These are phyloP conservation scores for Fraxinus ornus DNA, from an alignment of 305 asterid genomes.

Conservation along the genomic window DNA sequence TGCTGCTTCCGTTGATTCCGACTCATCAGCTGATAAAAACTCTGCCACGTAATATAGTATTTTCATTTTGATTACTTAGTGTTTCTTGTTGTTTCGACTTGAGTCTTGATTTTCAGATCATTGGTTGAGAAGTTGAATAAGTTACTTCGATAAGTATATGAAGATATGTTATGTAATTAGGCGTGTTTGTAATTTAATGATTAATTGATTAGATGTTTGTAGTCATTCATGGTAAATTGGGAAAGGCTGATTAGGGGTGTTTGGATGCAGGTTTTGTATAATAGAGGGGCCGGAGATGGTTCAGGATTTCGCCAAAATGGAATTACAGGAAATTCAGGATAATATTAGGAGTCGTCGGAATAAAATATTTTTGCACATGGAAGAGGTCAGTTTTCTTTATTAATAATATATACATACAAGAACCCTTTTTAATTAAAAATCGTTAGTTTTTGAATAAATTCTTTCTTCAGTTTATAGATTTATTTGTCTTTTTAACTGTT, in stretches of 20 bases:
- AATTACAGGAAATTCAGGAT: constrained; percentile 80
- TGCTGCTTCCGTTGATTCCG: constrained; percentile 42
- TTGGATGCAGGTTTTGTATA: constrained; percentile 69
- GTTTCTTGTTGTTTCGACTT: not conserved
- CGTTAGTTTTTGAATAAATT: not conserved
- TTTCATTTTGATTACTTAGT: not conserved
- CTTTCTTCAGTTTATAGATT: not conserved
- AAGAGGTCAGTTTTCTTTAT: constrained; percentile 51
- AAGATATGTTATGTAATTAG: not conserved
- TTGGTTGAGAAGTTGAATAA: no score
- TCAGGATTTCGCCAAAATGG: constrained; percentile 83
- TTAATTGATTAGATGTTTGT: not conserved
- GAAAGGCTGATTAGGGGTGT: constrained; percentile 16
- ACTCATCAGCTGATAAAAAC: constrained; percentile 42
- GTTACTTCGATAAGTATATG: not conserved
- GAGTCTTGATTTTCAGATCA: no score
- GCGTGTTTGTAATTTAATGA: not conserved
- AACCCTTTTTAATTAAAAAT: no score
- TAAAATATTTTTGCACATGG: constrained; percentile 91
- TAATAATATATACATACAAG: not conserved
- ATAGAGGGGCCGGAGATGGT: constrained; percentile 98
- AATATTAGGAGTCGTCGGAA: constrained; percentile 79
- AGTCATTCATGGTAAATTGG: not conserved
- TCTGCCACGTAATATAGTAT: constrained; percentile 39
- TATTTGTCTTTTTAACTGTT: not conserved